A percentile compares a stretch with the other conserved stretches of the same genome.
Evolutionary conservation across 2,329 filamentous ascomycete species (phyloP).

Genomic region (Verticillium nonalfalfae): DNA sequence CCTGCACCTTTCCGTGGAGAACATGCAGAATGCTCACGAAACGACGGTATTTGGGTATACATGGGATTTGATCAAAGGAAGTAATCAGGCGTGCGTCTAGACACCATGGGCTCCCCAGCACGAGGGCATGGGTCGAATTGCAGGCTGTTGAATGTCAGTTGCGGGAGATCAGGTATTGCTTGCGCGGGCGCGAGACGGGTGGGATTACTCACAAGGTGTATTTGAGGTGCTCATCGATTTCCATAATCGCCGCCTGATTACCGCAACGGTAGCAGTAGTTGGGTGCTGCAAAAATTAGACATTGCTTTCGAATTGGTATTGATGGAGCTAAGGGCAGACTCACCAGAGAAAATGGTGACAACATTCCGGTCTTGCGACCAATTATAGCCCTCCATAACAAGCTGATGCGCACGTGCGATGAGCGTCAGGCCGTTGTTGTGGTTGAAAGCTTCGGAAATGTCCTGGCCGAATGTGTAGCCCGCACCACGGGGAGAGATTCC

Average conservation of each 20-base stretch:
- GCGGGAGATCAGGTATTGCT: not conserved
- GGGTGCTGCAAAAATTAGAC: conserved; percentile 46
- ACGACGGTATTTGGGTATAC: not conserved
- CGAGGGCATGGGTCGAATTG: conserved; percentile 98
- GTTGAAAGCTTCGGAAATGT: conserved; percentile 98
- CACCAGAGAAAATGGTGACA: conserved; percentile 96
- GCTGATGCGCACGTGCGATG: conserved; percentile 92
- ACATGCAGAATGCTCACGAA: not conserved
- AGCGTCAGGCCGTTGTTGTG: conserved; percentile 97
- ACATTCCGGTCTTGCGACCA: conserved; percentile 99
- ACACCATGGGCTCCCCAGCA: conserved; percentile 98
- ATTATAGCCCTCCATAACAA: conserved; percentile 99
- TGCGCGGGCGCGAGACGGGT: not conserved
- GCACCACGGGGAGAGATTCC: conserved; percentile 92
- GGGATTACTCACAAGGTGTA: conserved; percentile 84
- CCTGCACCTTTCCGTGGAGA: not conserved
- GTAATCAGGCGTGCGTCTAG: conserved; percentile 95
- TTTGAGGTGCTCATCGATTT: conserved; percentile 98
- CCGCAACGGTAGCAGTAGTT: conserved; percentile 99
- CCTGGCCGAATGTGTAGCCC: conserved; percentile 92
- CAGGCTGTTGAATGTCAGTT: conserved; percentile 55
- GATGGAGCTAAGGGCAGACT: conserved; percentile 13
- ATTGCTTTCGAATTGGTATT: not conserved
- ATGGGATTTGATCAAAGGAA: conserved; percentile 65
- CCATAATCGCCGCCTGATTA: conserved; percentile 99